Conservation (phyloP, 495 filamentous ascomycete species). For the Umbilicaria muhlenbergii region DNA sequence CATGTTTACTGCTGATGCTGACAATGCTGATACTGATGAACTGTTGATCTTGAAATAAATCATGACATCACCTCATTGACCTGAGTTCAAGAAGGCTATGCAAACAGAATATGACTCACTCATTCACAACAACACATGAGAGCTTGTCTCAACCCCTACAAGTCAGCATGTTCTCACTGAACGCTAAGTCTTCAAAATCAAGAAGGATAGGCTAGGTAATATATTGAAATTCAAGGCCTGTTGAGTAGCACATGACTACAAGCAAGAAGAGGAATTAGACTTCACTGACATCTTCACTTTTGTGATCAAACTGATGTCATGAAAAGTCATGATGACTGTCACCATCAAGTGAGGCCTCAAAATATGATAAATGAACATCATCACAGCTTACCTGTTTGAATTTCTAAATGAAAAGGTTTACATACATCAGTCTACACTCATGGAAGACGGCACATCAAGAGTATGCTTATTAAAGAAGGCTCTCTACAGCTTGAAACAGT, state of each 20-base stretch:
- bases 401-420: slow-evolving; percentile 13
- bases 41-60: slow-evolving; percentile 4
- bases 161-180: slow-evolving; percentile 13
- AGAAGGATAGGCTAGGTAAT: slow-evolving; percentile 15
- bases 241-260: slow-evolving; percentile 18
- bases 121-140: slow-evolving; percentile 16
- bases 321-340: slow-evolving; percentile 16
- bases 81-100: slow-evolving; percentile 10
- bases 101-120: slow-evolving; percentile 15
- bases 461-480: slow-evolving; percentile 8
- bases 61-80: slow-evolving; percentile 6
- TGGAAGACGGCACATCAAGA: slow-evolving; percentile 7
- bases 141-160: slow-evolving; percentile 13
- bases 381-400: slow-evolving; percentile 17
- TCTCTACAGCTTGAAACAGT: slow-evolving; percentile 13
- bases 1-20: background rate
- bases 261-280: slow-evolving; percentile 20
- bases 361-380: slow-evolving; percentile 19
- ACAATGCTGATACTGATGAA: slow-evolving; percentile 11
- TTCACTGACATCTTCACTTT: slow-evolving; percentile 25
- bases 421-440: slow-evolving; percentile 12
- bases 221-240: slow-evolving; percentile 16
- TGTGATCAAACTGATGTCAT: slow-evolving; percentile 25
- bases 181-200: slow-evolving; percentile 21
- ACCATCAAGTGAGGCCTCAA: slow-evolving; percentile 8